Percentiles rank a stretch among this genome's conserved stretches.
Evolutionary conservation across 2,329 filamentous ascomycete genomes (phyloP).

Genomic region (Amylocarpus encephaloides): DNA sequence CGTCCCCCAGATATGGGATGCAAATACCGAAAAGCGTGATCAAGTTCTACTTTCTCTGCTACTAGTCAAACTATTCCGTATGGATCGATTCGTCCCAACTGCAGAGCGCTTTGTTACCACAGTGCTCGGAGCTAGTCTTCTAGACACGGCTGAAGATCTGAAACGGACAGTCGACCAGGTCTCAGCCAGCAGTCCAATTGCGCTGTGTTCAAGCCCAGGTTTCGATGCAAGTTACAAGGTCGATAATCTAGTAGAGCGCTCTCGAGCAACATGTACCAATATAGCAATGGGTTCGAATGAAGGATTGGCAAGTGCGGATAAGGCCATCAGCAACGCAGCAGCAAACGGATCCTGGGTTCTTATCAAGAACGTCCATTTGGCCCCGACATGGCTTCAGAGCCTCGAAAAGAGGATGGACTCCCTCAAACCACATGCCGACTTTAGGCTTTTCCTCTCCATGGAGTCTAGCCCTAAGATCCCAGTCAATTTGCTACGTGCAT

Average conservation of each 20-base stretch:
- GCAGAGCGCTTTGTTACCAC: conserved; percentile 84
- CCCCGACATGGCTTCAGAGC: conserved; percentile 92
- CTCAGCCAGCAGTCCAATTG: conserved; percentile 75
- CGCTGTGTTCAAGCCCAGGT: conserved; percentile 87
- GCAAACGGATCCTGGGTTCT: conserved; percentile 92
- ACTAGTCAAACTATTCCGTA: conserved; percentile 87
- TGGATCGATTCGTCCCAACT: conserved; percentile 89
- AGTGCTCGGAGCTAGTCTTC: conserved; percentile 77
- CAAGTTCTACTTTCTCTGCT: conserved; percentile 77
- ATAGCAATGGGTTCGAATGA: conserved; percentile 99
- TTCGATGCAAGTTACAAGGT: conserved; percentile 99
- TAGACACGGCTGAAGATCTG: conserved; percentile 81
- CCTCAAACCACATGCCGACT: conserved; percentile 87
- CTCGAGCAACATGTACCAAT: conserved; percentile 78
- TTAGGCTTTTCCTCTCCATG: conserved; percentile 96
- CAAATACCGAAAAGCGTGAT: conserved; percentile 58
- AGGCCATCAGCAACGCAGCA: conserved; percentile 87
- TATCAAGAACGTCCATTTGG: conserved; percentile 97
- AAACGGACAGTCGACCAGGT: conserved; percentile 80
- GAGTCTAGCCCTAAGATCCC: conserved; percentile 95
- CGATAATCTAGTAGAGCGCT: conserved; percentile 83
- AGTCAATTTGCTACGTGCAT: conserved; percentile 88
- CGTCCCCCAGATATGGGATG: conserved; percentile 71
- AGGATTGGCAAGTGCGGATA: conserved; percentile 85
- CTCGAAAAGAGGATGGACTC: conserved; percentile 95